phyloP scores from a whole-genome alignment of 2,329 filamentous ascomycete species.

The Colletotrichum australisinense region DNA sequence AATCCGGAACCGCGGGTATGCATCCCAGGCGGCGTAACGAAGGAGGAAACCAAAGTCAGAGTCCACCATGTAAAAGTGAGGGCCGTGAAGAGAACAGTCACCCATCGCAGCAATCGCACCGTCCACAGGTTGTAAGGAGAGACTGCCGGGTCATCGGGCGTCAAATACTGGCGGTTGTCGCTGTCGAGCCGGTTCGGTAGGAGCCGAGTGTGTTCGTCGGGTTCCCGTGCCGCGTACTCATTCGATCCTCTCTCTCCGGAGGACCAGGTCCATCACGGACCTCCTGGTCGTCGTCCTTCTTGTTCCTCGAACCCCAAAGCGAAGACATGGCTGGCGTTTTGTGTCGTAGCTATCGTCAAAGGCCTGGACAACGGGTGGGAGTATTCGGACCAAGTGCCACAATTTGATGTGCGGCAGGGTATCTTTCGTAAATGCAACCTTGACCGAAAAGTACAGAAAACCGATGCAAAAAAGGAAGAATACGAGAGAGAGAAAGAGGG shows the following conservation, averaged over 20 bases:
- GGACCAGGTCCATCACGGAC: constrained; percentile 42
- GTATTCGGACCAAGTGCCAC: background rate
- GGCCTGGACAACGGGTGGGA: too few species aligned
- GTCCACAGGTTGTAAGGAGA: constrained; percentile 96
- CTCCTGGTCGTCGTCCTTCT: constrained; percentile 39
- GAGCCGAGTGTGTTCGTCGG: constrained; percentile 71
- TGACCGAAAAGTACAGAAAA: background rate
- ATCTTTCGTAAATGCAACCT: background rate
- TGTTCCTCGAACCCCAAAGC: constrained; percentile 30
- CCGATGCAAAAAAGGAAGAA: background rate
- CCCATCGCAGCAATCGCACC: constrained; percentile 81
- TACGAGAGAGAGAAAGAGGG: background rate
- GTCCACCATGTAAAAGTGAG: constrained; percentile 94
- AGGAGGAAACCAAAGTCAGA: constrained; percentile 86
- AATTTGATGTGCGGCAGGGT: background rate
- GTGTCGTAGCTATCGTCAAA: background rate
- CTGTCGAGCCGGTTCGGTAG: constrained; percentile 75
- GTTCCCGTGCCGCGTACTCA: constrained; percentile 35
- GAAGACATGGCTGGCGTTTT: constrained; percentile 18
- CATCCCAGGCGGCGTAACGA: constrained; percentile 89
- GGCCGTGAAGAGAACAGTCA: constrained; percentile 81
- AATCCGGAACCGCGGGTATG: constrained; percentile 92
- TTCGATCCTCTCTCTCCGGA: constrained; percentile 20
- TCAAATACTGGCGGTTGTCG: constrained; percentile 43
- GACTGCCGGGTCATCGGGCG: constrained; percentile 63